Base-by-base conservation (phyloP, 305 asterid genomes). In the Fraxinus platypoda region DNA sequence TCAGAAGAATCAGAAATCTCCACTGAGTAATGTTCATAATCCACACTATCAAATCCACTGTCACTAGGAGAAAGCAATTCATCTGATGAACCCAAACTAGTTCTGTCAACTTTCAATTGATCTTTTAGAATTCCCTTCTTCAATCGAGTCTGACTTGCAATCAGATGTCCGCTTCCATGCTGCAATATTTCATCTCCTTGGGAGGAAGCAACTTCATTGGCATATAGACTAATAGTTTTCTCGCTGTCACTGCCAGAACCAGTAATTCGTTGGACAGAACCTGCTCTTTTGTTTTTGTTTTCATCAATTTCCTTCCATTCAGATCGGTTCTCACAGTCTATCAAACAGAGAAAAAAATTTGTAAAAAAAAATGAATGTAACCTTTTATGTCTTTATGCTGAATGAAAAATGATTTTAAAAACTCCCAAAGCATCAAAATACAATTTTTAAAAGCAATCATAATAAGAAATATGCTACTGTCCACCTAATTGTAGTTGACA, bases 81-180 rank as follows among this genome's bases (percentile, higher is more conserved):
- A 11, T 19, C 26, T 68, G 85, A 81, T 49, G 25, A 26, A 33
- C 34, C 49, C 30, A 25, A 30, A n/a, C 35, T 28, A 35, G 4
- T 59, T 30, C 59, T 21, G 38, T 68, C 77, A 80, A 38, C 83
- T 79, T 83, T 81, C 4, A 76, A 13, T 3, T 70, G 68, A 78
- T 82, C 74, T 78, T 78, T 78, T 23, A 34, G 26, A 3, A 30
- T 75, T 79, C 73, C 59, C 57, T 19, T 81, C 85, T 74, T 83
- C 82, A 82, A 78, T 54, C 87, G 82, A 46, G 88, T 77, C 80
- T 82, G 86, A 78, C 46, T 78, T 6, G 88, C 85, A 74, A 71
- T 59, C 70, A 19, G 70, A 59, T 2, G 30, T 7, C 30, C 1
- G 5, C 28, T 21, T 25, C 13, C 70, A 21, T 59, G 28, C 13